Percentiles rank a stretch among this genome's conserved stretches.
phyloP scores from a whole-genome alignment of 2,329 filamentous ascomycete species.

The Pyrenochaeta sp. region DNA sequence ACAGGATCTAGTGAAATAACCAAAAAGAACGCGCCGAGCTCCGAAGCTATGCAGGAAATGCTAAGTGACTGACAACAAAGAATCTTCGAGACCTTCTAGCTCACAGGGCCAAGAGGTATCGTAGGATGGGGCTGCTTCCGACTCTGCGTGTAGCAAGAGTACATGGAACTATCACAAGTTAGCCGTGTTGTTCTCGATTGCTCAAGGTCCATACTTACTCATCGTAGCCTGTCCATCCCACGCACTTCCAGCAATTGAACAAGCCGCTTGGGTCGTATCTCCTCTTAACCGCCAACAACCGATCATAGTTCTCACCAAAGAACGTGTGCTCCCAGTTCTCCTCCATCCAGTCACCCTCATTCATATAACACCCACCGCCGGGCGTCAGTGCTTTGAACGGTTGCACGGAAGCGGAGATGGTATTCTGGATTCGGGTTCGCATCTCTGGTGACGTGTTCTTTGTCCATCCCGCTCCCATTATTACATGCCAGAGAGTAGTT shows the following conservation, averaged over 20 bases:
- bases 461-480: constrained; percentile 43
- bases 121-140: constrained; percentile 25
- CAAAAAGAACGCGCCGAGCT: background rate
- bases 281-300: constrained; percentile 36
- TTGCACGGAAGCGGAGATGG: constrained; percentile 38
- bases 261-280: constrained; percentile 39
- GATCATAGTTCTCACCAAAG: constrained; percentile 42
- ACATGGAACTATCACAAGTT: constrained; percentile 31
- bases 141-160: constrained; percentile 39
- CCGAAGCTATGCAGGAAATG: background rate
- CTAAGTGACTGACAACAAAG: too few relatives aligned
- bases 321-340: constrained; percentile 45
- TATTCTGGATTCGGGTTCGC: constrained; percentile 37
- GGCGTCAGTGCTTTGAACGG: constrained; percentile 44
- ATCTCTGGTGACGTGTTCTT: constrained; percentile 19
- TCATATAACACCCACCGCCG: constrained; percentile 46
- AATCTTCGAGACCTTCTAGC: background rate
- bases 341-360: constrained; percentile 47
- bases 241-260: constrained; percentile 49
- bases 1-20: too few relatives aligned
- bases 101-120: constrained; percentile 28
- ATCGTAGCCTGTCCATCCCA: constrained; percentile 44
- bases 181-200: constrained; percentile 3
- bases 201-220: constrained; percentile 30
- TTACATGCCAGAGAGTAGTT: constrained; percentile 43